Evolutionary conservation across 2,329 filamentous ascomycete genomes (phyloP).

Genomic region (Neonectria neomacrospora): DNA sequence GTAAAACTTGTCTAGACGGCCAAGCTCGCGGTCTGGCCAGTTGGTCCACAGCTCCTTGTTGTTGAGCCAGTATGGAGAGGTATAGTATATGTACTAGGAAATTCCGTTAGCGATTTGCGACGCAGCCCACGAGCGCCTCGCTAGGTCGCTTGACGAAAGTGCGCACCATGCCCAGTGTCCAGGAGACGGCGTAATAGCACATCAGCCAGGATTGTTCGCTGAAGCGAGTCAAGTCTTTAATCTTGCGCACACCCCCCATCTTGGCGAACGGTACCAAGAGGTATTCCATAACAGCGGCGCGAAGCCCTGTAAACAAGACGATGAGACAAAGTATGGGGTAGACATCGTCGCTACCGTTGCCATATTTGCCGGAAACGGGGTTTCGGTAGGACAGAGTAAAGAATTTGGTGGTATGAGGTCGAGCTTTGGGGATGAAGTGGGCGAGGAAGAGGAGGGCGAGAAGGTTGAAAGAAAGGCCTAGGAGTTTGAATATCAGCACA

Average conservation of each 20-base stretch:
- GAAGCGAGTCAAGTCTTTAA: conserved; percentile 82
- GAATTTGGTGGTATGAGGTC: conserved; percentile 82
- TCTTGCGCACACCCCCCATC: conserved; percentile 75
- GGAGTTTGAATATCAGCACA: neutral
- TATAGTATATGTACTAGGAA: conserved; percentile 78
- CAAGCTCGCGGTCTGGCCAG: conserved; percentile 82
- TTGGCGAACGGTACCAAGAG: conserved; percentile 81
- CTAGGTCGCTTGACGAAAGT: neutral
- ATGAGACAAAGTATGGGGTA: conserved; percentile 83
- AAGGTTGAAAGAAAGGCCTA: conserved; percentile 83
- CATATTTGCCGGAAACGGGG: conserved; percentile 72
- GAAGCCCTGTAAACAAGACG: conserved; percentile 84
- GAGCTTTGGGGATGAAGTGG: conserved; percentile 83
- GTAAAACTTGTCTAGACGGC: conserved; percentile 83
- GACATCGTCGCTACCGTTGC: conserved; percentile 79
- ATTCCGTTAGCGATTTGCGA: neutral
- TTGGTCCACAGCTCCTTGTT: conserved; percentile 81
- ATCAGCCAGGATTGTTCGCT: conserved; percentile 93
- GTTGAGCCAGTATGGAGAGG: conserved; percentile 81
- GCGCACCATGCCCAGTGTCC: conserved; percentile 84
- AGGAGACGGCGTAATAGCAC: conserved; percentile 83
- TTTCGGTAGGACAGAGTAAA: conserved; percentile 87
- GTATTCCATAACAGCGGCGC: conserved; percentile 88
- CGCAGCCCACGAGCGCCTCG: neutral
- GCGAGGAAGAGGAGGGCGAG: conserved; percentile 82